Conservation (phyloP, 164 flowering plant genomes). For the Echeveria elegans region DNA sequence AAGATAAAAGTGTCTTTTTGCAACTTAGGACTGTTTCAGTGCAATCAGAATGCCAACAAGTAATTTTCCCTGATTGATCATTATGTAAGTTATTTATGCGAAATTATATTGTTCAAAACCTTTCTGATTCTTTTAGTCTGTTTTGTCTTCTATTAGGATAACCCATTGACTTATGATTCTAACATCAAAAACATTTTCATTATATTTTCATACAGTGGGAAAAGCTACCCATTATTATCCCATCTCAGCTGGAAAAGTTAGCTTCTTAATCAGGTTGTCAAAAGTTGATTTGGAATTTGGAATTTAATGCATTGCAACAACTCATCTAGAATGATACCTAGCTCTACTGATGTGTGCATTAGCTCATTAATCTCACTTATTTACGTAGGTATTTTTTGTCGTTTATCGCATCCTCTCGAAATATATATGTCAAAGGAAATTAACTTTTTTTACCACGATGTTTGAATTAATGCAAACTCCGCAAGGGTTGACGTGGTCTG, state of each 20-base stretch:
- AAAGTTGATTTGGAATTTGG: background rate
- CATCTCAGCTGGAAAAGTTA: background rate
- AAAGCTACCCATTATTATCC: conserved; percentile 1
- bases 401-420: too few species aligned
- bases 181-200: background rate
- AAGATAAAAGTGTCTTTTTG: too few species aligned
- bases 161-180: background rate
- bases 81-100: too few species aligned
- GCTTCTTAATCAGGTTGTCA: background rate
- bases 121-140: background rate
- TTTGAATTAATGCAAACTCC: too few species aligned
- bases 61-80: too few species aligned
- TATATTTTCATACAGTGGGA: background rate
- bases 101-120: too few species aligned
- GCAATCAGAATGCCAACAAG: too few species aligned
- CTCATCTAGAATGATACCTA: conserved; percentile 1
- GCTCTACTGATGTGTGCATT: conserved; percentile 5
- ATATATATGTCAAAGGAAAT: too few species aligned
- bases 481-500: too few species aligned
- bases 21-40: too few species aligned
- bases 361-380: background rate
- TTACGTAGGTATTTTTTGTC: background rate
- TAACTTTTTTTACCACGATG: too few species aligned
- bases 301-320: background rate
- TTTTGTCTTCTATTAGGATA: background rate